These are phyloP conservation scores for Teunomyces panamensis DNA, from an alignment of 805 yeast species.

Conservation along the genomic window DNA sequence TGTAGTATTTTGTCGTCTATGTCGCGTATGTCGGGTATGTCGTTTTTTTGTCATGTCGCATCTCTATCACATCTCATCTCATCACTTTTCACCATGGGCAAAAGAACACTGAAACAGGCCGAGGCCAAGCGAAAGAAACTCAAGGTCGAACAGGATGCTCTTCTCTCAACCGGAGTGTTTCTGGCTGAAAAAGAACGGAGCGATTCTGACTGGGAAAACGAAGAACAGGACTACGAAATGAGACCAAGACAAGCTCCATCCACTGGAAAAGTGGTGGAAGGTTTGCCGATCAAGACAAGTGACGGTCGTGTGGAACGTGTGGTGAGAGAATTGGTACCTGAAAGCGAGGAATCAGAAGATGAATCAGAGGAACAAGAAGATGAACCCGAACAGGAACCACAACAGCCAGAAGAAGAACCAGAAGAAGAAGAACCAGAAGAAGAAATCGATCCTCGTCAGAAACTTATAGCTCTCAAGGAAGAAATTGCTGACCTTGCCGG, in stretches of 20 bases:
- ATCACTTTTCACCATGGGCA: conserved; percentile 24
- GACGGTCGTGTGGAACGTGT: conserved; percentile 78
- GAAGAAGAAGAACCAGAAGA: conserved; percentile 44
- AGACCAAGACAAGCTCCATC: conserved; percentile 57
- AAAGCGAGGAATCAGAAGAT: conserved; percentile 14
- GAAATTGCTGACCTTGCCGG: conserved; percentile 81
- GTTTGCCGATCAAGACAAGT: conserved; percentile 72
- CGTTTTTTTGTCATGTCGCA: background rate
- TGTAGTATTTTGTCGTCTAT: background rate
- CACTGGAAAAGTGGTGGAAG: conserved; percentile 53
- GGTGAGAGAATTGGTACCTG: conserved; percentile 28
- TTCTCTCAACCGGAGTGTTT: conserved; percentile 37
- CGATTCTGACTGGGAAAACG: conserved; percentile 56
- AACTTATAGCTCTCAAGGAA: conserved; percentile 64
- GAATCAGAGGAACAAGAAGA: conserved; percentile 9
- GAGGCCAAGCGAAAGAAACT: conserved; percentile 35
- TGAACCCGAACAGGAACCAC: conserved; percentile 17
- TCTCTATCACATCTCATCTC: conserved; percentile 1
- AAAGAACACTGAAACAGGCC: conserved; percentile 21
- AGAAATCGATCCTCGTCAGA: conserved; percentile 49
- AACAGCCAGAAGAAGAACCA: conserved; percentile 23
- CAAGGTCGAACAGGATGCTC: conserved; percentile 40
- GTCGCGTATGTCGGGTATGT: background rate
- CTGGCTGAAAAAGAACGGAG: conserved; percentile 9
- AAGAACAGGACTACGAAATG: conserved; percentile 76